Percentiles rank a stretch among this genome's conserved stretches.
These are phyloP conservation scores for Raddia guianensis DNA, from an alignment of 176 grass and related monocot genomes.

Conservation along the genomic window DNA sequence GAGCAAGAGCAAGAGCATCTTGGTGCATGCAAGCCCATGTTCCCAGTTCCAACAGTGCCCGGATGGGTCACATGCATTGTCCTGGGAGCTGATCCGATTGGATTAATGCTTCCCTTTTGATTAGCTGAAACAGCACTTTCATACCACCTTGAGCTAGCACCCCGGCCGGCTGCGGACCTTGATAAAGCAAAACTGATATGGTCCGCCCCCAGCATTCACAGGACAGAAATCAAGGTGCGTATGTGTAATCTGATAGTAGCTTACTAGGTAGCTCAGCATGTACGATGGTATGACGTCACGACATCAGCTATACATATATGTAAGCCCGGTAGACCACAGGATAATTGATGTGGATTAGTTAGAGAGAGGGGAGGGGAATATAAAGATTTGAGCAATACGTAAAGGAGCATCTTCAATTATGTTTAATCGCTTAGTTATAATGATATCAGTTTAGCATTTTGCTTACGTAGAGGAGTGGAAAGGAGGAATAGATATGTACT, in stretches of 20 bases:
- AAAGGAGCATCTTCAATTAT: too few species aligned
- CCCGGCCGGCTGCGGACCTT: not conserved
- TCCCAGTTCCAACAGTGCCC: not conserved
- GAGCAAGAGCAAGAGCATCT: not conserved
- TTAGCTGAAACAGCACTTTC: constrained; percentile 5
- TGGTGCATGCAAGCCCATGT: not conserved
- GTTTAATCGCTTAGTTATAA: too few species aligned
- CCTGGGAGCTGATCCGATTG: not conserved
- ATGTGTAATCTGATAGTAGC: not conserved
- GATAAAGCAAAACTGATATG: not conserved
- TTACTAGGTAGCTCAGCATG: not conserved
- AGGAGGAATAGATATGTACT: too few species aligned
- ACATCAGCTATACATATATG: too few species aligned
- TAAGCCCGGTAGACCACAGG: too few species aligned
- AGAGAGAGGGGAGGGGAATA: too few species aligned
- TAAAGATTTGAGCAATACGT: too few species aligned
- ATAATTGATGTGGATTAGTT: too few species aligned
- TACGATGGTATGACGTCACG: too few species aligned
- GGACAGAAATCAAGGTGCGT: not conserved
- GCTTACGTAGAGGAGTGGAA: too few species aligned
- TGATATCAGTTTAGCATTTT: too few species aligned
- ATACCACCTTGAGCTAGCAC: not conserved
- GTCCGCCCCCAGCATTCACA: not conserved
- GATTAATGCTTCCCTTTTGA: not conserved
- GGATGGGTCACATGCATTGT: constrained; percentile 24